These are phyloP conservation scores for Calcarisporium arbuscula DNA, from an alignment of 2,329 filamentous ascomycete genomes.

Conservation along the genomic window DNA sequence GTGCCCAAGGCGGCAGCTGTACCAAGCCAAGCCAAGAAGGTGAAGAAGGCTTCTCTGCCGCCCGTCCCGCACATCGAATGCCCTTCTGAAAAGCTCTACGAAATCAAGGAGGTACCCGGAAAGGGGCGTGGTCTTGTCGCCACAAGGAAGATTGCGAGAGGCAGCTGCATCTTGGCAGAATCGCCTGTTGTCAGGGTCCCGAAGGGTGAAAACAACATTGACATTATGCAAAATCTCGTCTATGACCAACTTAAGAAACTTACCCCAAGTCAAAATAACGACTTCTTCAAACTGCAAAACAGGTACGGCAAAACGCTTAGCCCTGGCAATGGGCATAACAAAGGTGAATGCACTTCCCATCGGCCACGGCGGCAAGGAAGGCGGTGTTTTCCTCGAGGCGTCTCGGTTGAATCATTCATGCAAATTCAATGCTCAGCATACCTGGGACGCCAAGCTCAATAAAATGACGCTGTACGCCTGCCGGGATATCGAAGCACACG, in stretches of 20 bases:
- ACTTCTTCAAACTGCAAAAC: constrained; percentile 6
- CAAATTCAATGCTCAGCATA: constrained; percentile 16
- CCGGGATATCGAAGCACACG: constrained; percentile 15
- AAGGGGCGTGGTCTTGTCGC: constrained; percentile 12
- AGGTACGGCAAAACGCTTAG: not conserved
- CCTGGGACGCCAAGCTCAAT: constrained; percentile 15
- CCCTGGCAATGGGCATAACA: constrained; percentile 3
- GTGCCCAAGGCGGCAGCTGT: too few species aligned
- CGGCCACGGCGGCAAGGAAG: not conserved
- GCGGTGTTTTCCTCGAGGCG: constrained; percentile 14
- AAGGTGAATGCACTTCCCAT: constrained; percentile 9
- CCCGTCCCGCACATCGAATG: too few species aligned
- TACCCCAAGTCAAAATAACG: not conserved
- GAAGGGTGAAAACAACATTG: not conserved
- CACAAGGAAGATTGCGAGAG: constrained; percentile 7
- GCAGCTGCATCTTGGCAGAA: constrained; percentile 12
- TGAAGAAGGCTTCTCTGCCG: too few species aligned
- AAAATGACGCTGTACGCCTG: constrained; percentile 17
- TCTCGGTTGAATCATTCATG: constrained; percentile 23
- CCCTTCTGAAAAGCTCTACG: too few species aligned
- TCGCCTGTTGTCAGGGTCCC: constrained; percentile 7
- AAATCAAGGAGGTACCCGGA: constrained; percentile 4
- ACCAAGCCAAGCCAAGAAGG: too few species aligned
- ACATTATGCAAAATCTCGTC: not conserved
- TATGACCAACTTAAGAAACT: constrained; percentile 3